Percentiles rank a stretch among this genome's conserved stretches.
Evolutionary conservation across 495 filamentous ascomycete species (phyloP).

Genomic region (Neurospora sp.): DNA sequence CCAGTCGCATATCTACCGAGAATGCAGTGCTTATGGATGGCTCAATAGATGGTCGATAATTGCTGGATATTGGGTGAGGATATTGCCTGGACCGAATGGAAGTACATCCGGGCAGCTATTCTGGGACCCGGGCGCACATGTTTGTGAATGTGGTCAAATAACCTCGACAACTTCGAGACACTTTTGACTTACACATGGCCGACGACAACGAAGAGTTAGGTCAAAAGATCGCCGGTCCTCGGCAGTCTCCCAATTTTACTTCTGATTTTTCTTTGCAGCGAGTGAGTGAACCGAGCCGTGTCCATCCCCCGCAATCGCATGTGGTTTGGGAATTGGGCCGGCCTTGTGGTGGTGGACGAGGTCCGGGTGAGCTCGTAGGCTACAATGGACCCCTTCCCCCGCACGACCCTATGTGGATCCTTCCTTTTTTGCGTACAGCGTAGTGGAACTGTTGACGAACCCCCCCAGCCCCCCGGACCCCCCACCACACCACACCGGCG

Average conservation of each 20-base stretch:
- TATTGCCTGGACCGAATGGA: not conserved
- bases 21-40: not conserved
- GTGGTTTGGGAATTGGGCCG: not conserved
- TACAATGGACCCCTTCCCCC: not conserved
- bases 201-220: not conserved
- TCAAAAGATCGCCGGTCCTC: not conserved
- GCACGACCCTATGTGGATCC: not conserved
- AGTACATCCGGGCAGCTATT: not conserved
- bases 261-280: not conserved
- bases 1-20: not conserved
- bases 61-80: not conserved
- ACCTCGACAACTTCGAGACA: not conserved
- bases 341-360: not conserved
- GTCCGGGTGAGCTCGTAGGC: not conserved
- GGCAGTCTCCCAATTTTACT: not conserved
- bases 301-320: not conserved
- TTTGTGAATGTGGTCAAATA: not conserved
- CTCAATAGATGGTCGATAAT: not conserved
- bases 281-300: not conserved
- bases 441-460: not conserved
- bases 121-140: not conserved
- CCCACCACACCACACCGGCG: not conserved
- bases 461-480: not conserved
- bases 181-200: not conserved
- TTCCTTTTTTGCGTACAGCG: not conserved